A percentile compares a stretch with the other conserved stretches of the same genome.
These are phyloP conservation scores for Sphagnum fallax DNA, from an alignment of 228 moss, liverwort and hornwort species.

Conservation along the genomic window DNA sequence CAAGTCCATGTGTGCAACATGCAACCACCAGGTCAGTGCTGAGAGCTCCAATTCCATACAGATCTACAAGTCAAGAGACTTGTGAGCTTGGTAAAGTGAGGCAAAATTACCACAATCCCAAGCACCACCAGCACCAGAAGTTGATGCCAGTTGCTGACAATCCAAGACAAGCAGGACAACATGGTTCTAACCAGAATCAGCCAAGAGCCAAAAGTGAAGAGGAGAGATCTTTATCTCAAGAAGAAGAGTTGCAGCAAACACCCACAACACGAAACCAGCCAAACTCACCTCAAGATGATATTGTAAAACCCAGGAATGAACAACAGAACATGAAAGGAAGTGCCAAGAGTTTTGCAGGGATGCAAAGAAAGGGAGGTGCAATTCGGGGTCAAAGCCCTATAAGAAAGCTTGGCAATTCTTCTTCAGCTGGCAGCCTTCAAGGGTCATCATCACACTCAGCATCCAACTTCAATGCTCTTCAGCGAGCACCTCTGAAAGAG, in stretches of 20 bases:
- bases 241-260: constrained; percentile 23
- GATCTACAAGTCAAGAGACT: constrained; percentile 13
- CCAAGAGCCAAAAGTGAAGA: constrained; percentile 13
- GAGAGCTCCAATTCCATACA: constrained; percentile 25
- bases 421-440: constrained; percentile 43
- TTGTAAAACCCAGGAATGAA: constrained; percentile 21
- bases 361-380: constrained; percentile 15
- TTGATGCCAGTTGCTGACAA: constrained; percentile 9
- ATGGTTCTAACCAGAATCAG: background rate
- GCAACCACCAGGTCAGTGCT: constrained; percentile 6
- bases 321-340: constrained; percentile 29
- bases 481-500: constrained; percentile 45
- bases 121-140: constrained; percentile 1
- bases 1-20: constrained; percentile 2
- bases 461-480: constrained; percentile 17
- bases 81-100: constrained; percentile 19
- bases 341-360: constrained; percentile 9
- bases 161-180: constrained; percentile 1
- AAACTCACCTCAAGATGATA: constrained; percentile 21
- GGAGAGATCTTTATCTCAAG: constrained; percentile 35
- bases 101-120: constrained; percentile 18
- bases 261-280: constrained; percentile 19
- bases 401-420: constrained; percentile 24
- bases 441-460: constrained; percentile 25
- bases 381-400: constrained; percentile 31